Evolutionary conservation across 805 yeast species (phyloP).

Genomic region (Barnettozyma pratensis): DNA sequence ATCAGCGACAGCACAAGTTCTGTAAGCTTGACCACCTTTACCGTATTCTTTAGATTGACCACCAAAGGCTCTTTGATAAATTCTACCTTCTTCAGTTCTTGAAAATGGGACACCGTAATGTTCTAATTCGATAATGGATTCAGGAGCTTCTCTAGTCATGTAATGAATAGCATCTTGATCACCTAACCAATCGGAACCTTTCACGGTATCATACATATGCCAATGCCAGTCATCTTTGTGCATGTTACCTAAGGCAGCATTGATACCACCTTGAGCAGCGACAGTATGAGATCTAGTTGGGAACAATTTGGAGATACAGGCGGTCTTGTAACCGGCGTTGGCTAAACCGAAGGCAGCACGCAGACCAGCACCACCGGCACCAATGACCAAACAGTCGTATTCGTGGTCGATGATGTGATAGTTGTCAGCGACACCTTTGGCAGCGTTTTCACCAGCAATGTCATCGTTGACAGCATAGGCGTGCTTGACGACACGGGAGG

Average conservation of each 20-base stretch:
- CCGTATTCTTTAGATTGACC: conserved; percentile 95
- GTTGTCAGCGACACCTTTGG: conserved; percentile 54
- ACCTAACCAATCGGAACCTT: conserved; percentile 99
- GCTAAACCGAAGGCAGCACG: conserved; percentile 98
- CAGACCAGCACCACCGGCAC: conserved; percentile 99
- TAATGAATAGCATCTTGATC: conserved; percentile 99
- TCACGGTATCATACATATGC: conserved; percentile 99
- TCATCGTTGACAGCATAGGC: conserved; percentile 33
- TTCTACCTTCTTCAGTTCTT: conserved; percentile 92
- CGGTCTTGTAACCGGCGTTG: conserved; percentile 95
- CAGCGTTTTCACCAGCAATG: conserved; percentile 45
- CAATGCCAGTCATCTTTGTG: conserved; percentile 98
- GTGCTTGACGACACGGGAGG: conserved; percentile 17
- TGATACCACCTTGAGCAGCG: conserved; percentile 99
- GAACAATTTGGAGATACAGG: conserved; percentile 93
- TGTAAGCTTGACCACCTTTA: conserved; percentile 98
- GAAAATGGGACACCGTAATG: conserved; percentile 98
- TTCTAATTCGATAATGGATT: conserved; percentile 92
- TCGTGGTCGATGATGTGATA: conserved; percentile 96
- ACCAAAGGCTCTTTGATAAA: conserved; percentile 98
- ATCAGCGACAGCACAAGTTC: conserved; percentile 99
- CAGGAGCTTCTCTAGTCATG: conserved; percentile 98
- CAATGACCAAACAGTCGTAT: conserved; percentile 95
- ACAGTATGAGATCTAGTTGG: conserved; percentile 99
- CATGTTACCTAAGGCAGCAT: conserved; percentile 98